Percentiles rank a stretch among this genome's conserved stretches.
Conservation (phyloP, 108 stramenopile species). For the Conticribra weissflogii region DNA sequence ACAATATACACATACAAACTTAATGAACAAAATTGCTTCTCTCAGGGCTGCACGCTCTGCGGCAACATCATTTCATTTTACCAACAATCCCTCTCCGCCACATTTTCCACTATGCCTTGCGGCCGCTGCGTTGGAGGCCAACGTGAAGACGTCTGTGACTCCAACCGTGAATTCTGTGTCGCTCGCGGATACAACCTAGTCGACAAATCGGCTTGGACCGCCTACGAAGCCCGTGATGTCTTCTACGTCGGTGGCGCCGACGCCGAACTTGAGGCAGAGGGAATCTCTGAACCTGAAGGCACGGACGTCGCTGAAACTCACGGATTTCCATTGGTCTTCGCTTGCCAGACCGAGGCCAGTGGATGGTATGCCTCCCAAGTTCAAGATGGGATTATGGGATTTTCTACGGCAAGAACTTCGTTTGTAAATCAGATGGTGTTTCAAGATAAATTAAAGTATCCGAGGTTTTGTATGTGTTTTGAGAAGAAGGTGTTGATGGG, state of each 20-base stretch:
- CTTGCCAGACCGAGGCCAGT: conserved; percentile 52
- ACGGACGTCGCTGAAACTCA: conserved; percentile 17
- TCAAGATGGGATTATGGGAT: conserved; percentile 50
- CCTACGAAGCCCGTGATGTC: conserved; percentile 52
- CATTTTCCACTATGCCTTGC: conserved; percentile 47
- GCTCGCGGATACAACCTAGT: conserved; percentile 21
- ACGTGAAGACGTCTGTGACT: conserved; percentile 33
- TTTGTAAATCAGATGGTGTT: conserved; percentile 57
- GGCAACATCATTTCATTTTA: conserved; percentile 25
- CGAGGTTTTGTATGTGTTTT: conserved; percentile 53
- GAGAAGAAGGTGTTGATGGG: conserved; percentile 18
- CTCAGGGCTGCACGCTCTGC: conserved; percentile 45
- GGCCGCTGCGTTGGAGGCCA: conserved; percentile 40
- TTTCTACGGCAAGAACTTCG: conserved; percentile 46
- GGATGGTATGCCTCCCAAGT: conserved; percentile 55
- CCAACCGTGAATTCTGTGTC: conserved; percentile 19
- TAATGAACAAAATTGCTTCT: no score
- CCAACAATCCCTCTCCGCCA: conserved; percentile 29
- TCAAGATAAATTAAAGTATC: conserved; percentile 48
- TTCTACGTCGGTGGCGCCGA: conserved; percentile 49
- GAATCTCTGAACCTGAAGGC: conserved; percentile 12
- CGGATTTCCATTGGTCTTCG: conserved; percentile 58
- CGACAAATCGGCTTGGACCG: conserved; percentile 48
- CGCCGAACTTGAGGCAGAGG: conserved; percentile 11
- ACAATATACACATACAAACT: no score